These are phyloP conservation scores for Clonostachys chloroleuca DNA, from an alignment of 2,329 filamentous ascomycete species.

Conservation along the genomic window DNA sequence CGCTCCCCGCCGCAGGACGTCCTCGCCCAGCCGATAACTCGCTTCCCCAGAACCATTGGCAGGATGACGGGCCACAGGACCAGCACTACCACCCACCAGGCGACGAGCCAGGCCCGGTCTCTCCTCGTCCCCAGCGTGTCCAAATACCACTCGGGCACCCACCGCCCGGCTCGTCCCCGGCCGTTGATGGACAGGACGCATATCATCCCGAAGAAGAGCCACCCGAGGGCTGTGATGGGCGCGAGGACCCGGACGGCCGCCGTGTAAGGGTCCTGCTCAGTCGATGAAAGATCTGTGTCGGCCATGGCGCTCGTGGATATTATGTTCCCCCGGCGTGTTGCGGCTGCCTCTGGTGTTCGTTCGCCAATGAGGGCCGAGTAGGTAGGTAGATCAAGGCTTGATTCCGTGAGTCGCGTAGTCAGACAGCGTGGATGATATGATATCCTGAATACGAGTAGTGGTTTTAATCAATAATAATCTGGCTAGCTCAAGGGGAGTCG, in stretches of 20 bases:
- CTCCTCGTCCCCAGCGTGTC: conserved; percentile 11
- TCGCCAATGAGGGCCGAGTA: too few relatives aligned
- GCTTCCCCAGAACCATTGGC: background rate
- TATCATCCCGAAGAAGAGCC: conserved; percentile 21
- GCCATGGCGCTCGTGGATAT: too few relatives aligned
- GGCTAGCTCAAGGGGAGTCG: too few relatives aligned
- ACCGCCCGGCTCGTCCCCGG: conserved; percentile 16
- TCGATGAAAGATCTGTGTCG: background rate
- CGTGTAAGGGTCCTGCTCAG: background rate
- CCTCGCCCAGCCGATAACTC: too few relatives aligned
- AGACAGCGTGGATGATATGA: too few relatives aligned
- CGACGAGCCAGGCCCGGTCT: conserved; percentile 12
- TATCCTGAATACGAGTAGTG: too few relatives aligned
- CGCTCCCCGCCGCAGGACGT: too few relatives aligned
- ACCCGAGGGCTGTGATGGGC: conserved; percentile 16
- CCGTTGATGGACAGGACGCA: conserved; percentile 23
- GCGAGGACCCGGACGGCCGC: conserved; percentile 12
- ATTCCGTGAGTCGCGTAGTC: too few relatives aligned
- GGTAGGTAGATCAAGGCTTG: too few relatives aligned
- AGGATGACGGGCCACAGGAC: conserved; percentile 49
- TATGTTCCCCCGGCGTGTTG: too few relatives aligned
- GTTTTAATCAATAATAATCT: too few relatives aligned
- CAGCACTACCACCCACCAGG: conserved; percentile 20
- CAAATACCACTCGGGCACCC: conserved; percentile 26
- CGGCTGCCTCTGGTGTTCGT: too few relatives aligned